These are phyloP conservation scores for Nemania abortiva DNA, from an alignment of 2,329 filamentous ascomycete genomes.

Conservation along the genomic window DNA sequence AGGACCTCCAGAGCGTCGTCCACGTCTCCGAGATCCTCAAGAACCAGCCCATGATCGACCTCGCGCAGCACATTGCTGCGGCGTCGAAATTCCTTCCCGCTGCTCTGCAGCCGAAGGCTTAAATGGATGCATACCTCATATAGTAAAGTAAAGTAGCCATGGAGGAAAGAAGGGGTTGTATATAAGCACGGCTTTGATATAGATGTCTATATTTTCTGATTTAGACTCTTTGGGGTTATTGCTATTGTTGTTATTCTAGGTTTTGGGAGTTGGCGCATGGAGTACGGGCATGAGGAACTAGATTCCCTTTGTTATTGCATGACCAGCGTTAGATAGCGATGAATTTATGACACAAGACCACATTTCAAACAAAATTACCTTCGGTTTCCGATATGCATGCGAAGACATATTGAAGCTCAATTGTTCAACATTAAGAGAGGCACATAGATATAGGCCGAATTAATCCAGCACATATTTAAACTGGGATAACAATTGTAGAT, in stretches of 20 bases:
- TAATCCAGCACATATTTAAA: too few relatives aligned
- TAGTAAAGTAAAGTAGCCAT: not conserved
- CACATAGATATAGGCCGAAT: too few relatives aligned
- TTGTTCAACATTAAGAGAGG: too few relatives aligned
- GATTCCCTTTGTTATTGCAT: conserved; percentile 33
- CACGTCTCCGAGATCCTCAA: conserved; percentile 47
- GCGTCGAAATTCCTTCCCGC: conserved; percentile 47
- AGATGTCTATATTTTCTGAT: conserved; percentile 20
- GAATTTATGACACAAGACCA: conserved; percentile 38
- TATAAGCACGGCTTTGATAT: conserved; percentile 8
- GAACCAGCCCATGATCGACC: conserved; percentile 46
- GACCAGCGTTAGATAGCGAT: conserved; percentile 36
- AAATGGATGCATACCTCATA: conserved; percentile 9
- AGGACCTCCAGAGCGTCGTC: conserved; percentile 46
- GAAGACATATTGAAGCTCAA: not conserved
- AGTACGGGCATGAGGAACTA: not conserved
- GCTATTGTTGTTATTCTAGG: not conserved
- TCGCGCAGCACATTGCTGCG: conserved; percentile 45
- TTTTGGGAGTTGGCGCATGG: not conserved
- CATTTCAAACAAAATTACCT: conserved; percentile 35
- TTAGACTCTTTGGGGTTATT: not conserved
- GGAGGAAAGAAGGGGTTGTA: not conserved
- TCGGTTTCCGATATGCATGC: not conserved
- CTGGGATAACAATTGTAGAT: too few relatives aligned
- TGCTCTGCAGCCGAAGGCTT: conserved; percentile 41